Base-by-base conservation (phyloP, 805 yeast genomes). In the Kodamaea lidongshanica region DNA sequence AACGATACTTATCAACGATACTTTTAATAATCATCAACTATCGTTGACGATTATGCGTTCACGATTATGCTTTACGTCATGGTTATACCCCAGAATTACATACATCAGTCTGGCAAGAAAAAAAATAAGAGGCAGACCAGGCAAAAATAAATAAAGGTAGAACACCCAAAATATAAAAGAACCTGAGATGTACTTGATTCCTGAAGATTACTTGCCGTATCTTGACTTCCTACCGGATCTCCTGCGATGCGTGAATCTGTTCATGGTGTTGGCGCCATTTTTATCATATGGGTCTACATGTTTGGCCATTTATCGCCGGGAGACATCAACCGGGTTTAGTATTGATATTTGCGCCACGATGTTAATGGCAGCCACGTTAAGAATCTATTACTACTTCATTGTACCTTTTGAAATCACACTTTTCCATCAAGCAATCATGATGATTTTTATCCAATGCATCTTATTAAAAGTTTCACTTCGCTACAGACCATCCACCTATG, bases 311-410 rank as follows among this genome's bases (percentile, higher is more conserved):
- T 69, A 75, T 44, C 61, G 67, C 27, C 69, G 72, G 19, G 62
- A 77, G 48, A 70, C 87, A 1, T 72, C 89, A 1, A 64, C 72
- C 13, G 96, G 96, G 13, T 86, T 87, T 48, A 81, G 94, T 4
- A 64, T 86, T n/a, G 96, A 88, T 55, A 83, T 88, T 7, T 88
- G 96, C 56, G 88, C 86, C 5, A 84, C 95, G 5, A 86, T 88
- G 95, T 52, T 87, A 38, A 65, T 85, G 40, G 79, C 95, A 1
- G 72, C 86, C 23, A 72, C 77, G 4, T 57, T 86, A 26, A 65
- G 94, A 41, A 77, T 87, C 16, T 74, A 76, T 33, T 87, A 84
- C 59, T 88, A 80, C 60, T 53, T 80, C 38, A 77, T 84, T 28
- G 72, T 78, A 26, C 95, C 95, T 0, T 87, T 79, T 50, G 96